A percentile compares a stretch with the other conserved stretches of the same genome.
Evolutionary conservation across 352 stramenopile species (phyloP).

Genomic region (Phytophthora chlamydospora): DNA sequence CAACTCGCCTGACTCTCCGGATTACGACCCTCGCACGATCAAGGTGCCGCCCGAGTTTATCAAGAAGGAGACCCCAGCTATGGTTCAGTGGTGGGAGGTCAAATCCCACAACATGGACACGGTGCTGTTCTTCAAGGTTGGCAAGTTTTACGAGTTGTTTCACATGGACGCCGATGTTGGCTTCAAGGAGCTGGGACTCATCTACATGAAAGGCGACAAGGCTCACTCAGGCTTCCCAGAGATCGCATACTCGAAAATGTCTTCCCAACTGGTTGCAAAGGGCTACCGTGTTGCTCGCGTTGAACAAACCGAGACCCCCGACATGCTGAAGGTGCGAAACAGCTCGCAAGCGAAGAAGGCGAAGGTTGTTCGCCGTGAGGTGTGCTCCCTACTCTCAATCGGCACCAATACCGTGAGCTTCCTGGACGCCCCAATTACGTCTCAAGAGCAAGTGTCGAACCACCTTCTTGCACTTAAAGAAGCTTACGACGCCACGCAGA

Average conservation of each 20-base stretch:
- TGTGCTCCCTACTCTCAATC: slow-evolving; percentile 95
- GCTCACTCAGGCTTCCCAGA: slow-evolving; percentile 99
- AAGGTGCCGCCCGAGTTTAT: slow-evolving; percentile 89
- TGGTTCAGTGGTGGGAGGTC: slow-evolving; percentile 99
- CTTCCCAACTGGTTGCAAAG: slow-evolving; percentile 93
- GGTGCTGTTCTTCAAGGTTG: slow-evolving; percentile 99
- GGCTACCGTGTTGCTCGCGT: slow-evolving; percentile 98
- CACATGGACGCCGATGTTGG: slow-evolving; percentile 99
- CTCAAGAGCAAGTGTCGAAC: slow-evolving; percentile 53
- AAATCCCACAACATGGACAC: slow-evolving; percentile 98
- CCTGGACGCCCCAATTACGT: slow-evolving; percentile 86
- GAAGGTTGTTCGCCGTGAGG: slow-evolving; percentile 94
- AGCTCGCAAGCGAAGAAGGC: slow-evolving; percentile 66
- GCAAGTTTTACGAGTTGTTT: slow-evolving; percentile 97
- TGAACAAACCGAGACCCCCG: slow-evolving; percentile 99
- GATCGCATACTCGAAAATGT: slow-evolving; percentile 97
- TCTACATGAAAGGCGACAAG: slow-evolving; percentile 99
- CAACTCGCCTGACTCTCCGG: slow-evolving; percentile 75
- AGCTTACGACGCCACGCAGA: slow-evolving; percentile 57
- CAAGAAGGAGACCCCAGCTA: slow-evolving; percentile 93
- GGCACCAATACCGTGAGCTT: slow-evolving; percentile 97
- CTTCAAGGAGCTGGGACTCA: slow-evolving; percentile 95
- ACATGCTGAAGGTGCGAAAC: slow-evolving; percentile 96
- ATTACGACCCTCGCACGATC: slow-evolving; percentile 95
- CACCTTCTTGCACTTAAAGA: slow-evolving; percentile 80